Conservation (phyloP, 1,284 basidiomycete genomes). For the Marasmius fiardii region DNA sequence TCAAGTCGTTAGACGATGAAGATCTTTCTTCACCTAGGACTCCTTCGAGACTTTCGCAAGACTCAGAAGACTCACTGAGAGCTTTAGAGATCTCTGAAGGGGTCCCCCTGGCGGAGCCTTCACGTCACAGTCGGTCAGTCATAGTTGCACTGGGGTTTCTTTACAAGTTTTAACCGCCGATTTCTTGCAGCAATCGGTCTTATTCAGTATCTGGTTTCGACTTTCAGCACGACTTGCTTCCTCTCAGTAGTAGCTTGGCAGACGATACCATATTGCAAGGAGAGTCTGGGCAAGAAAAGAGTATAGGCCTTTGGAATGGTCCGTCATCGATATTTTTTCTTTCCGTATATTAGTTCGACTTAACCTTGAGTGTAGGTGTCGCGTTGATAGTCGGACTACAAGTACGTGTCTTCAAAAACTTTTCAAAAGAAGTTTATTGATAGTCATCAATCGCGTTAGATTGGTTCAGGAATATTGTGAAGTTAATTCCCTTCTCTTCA, state of each 20-base stretch:
- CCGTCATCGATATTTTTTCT: slow-evolving; percentile 6
- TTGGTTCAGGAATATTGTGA: slow-evolving; percentile 92
- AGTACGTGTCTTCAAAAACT: slow-evolving; percentile 30
- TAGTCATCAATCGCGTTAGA: slow-evolving; percentile 37
- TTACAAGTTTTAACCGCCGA: slow-evolving; percentile 3
- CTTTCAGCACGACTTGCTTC: slow-evolving; percentile 74
- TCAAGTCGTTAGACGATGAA: slow-evolving; percentile 10
- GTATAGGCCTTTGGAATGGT: slow-evolving; percentile 78
- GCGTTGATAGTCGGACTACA: slow-evolving; percentile 82
- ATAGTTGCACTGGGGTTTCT: neutral
- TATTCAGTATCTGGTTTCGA: slow-evolving; percentile 78
- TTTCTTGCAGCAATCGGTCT: slow-evolving; percentile 45
- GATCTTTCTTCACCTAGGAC: slow-evolving; percentile 3
- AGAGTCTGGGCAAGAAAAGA: slow-evolving; percentile 56
- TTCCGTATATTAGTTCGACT: slow-evolving; percentile 6
- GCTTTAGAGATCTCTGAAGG: slow-evolving; percentile 75
- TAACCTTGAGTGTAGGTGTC: slow-evolving; percentile 53
- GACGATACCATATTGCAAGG: slow-evolving; percentile 46
- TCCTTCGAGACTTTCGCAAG: slow-evolving; percentile 39
- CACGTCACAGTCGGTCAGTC: slow-evolving; percentile 28
- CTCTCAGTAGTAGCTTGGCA: slow-evolving; percentile 70
- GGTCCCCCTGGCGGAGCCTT: slow-evolving; percentile 35
- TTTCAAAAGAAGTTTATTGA: neutral
- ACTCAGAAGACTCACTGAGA: slow-evolving; percentile 72
- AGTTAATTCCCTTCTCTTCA: slow-evolving; percentile 18